Base-by-base conservation (phyloP, 306 rosid species). In the Alnus glutinosa region DNA sequence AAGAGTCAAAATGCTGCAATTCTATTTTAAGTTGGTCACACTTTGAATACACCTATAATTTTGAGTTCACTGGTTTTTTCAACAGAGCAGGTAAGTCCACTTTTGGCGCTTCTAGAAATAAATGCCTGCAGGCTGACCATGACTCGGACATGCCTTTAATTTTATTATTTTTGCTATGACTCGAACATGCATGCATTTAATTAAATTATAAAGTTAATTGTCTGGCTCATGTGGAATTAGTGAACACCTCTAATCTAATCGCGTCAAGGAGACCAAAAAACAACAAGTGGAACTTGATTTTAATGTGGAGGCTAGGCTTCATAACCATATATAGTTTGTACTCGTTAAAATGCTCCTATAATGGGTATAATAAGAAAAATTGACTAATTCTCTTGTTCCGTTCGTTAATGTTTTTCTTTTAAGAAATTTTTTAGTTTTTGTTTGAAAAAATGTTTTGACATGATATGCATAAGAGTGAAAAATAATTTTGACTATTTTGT, bases 61-160 rank as follows among this genome's bases (percentile, higher is more conserved):
- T 75, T 32, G 55, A 78, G 72, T 80, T 52, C 84, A 57, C 54
- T 44, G 5, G 32, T 44, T 77, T 80, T 70, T 79, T 86, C 83
- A 87, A 73, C 69, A 72, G 71, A 85, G 91, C 87, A 82, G 89
- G 82, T 88, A 75, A 83, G 81, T 57, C 86, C 28, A 82, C 71
- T 71, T 70, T 13, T 34, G n/a, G 75, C 7, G 46, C 1, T 42
- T 4, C 8, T 5, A 5, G 5, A 42, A 42, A 42, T 42, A 42
- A 42, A 5, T 42, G 5, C 46, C 46, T 42, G 8, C 46, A 42
- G 46, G 46, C 5, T 42, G 46, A 42, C 46, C 46, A 42, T 42
- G 46, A 5, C 46, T 42, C 46, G 46, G 4, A 39, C 44, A 39
- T 39, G 28, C 28, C 28, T 23, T 23, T 23, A 23, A 23, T 23